phyloP scores from a whole-genome alignment of 2,329 filamentous ascomycete species.

The Intubia oerlemansii region DNA sequence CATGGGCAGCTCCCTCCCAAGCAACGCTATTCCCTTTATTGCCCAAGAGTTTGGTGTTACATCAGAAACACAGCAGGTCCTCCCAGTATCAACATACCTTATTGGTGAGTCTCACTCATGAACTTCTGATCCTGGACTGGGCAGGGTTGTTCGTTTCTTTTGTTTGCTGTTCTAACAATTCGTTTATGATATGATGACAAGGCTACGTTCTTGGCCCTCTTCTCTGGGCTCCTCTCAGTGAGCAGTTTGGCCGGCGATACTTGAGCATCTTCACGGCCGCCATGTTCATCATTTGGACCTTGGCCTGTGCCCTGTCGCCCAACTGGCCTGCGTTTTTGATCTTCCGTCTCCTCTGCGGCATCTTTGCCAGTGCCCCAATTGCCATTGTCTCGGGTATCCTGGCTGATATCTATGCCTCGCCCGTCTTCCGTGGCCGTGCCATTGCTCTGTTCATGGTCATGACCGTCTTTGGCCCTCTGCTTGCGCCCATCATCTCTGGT shows the following conservation, averaged over 20 bases:
- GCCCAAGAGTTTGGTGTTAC: constrained; percentile 33
- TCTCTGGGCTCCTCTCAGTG: constrained; percentile 42
- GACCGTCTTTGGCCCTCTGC: constrained; percentile 44
- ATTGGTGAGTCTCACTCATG: constrained; percentile 8
- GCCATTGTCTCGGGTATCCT: constrained; percentile 41
- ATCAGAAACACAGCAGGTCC: constrained; percentile 20
- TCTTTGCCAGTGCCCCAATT: constrained; percentile 35
- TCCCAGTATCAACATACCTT: constrained; percentile 42
- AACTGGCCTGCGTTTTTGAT: constrained; percentile 29
- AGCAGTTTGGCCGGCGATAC: constrained; percentile 36
- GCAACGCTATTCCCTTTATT: constrained; percentile 39
- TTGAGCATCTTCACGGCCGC: constrained; percentile 23
- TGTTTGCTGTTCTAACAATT: neutral
- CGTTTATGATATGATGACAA: neutral
- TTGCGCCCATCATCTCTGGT: constrained; percentile 43
- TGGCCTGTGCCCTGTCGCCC: constrained; percentile 33
- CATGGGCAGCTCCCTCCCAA: constrained; percentile 41
- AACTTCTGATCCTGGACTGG: no score
- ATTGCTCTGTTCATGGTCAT: constrained; percentile 37
- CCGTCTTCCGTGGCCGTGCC: constrained; percentile 31
- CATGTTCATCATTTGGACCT: constrained; percentile 26
- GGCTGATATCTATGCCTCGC: constrained; percentile 42
- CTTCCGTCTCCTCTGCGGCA: constrained; percentile 28
- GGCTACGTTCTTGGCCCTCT: constrained; percentile 19
- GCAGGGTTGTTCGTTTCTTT: neutral